These are phyloP conservation scores for Darksidea phi DNA, from an alignment of 495 filamentous ascomycete genomes.

Conservation along the genomic window DNA sequence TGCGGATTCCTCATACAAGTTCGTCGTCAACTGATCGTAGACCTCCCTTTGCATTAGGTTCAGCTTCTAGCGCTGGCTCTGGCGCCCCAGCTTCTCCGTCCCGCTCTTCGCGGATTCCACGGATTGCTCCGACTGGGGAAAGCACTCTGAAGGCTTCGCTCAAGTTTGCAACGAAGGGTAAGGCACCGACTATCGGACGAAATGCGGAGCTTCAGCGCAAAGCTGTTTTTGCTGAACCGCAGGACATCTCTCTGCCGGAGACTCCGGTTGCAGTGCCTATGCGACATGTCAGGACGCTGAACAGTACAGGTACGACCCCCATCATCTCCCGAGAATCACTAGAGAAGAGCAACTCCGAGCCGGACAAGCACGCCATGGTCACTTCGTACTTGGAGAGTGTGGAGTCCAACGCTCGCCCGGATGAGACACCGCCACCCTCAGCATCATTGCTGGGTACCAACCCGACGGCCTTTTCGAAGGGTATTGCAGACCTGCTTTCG, in stretches of 20 bases:
- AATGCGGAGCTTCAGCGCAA: neutral
- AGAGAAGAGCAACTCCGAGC: neutral
- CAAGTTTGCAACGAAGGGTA: neutral
- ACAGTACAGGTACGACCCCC: slow-evolving; percentile 12
- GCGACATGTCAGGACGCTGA: slow-evolving; percentile 16
- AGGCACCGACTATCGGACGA: neutral
- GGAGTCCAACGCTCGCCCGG: neutral
- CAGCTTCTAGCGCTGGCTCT: slow-evolving; percentile 15
- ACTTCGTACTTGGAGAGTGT: neutral
- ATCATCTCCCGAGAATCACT: neutral
- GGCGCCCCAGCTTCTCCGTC: slow-evolving; percentile 8
- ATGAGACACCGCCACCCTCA: neutral
- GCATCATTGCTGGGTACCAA: neutral
- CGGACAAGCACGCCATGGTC: neutral
- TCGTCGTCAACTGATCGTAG: slow-evolving; percentile 11
- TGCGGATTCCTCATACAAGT: slow-evolving; percentile 17
- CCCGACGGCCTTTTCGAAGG: neutral
- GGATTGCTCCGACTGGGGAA: neutral
- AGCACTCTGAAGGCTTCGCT: neutral
- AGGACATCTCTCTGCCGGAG: slow-evolving; percentile 14
- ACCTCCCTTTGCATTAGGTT: neutral
- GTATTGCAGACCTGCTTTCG: too few relatives aligned
- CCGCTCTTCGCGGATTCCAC: slow-evolving; percentile 21
- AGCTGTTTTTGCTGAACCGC: slow-evolving; percentile 3
- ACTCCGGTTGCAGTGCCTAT: slow-evolving; percentile 4